Conservation (phyloP, 805 yeast species). For the Yarrowia deformans region DNA sequence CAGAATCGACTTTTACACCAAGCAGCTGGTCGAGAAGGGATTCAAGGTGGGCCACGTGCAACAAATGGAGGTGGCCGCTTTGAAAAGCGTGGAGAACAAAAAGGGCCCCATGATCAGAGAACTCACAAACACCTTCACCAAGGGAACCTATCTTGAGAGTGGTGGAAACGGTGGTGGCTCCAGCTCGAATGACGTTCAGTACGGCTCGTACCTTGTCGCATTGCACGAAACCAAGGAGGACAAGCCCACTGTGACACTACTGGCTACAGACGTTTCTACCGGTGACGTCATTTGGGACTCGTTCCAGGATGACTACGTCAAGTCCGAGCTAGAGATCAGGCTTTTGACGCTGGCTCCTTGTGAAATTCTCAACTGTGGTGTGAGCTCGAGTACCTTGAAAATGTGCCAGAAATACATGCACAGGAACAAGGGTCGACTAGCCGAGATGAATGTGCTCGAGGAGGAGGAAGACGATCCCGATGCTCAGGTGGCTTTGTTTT, state of each 20-base stretch:
- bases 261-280: slow-evolving; percentile 73
- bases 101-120: slow-evolving; percentile 69
- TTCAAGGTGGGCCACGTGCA: slow-evolving; percentile 85
- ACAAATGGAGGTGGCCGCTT: slow-evolving; percentile 81
- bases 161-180: slow-evolving; percentile 53
- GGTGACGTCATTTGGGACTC: slow-evolving; percentile 79
- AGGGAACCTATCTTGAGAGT: slow-evolving; percentile 81
- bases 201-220: slow-evolving; percentile 47
- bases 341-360: slow-evolving; percentile 76
- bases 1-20: slow-evolving; percentile 76
- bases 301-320: slow-evolving; percentile 65
- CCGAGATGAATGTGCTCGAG: slow-evolving; percentile 17
- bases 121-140: slow-evolving; percentile 75
- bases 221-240: slow-evolving; percentile 40
- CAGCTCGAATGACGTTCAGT: slow-evolving; percentile 37
- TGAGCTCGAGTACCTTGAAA: slow-evolving; percentile 49
- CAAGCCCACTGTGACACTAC: slow-evolving; percentile 48
- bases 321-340: slow-evolving; percentile 76
- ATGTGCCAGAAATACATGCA: slow-evolving; percentile 41
- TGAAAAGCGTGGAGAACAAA: slow-evolving; percentile 65
- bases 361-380: slow-evolving; percentile 66
- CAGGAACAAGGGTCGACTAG: slow-evolving; percentile 22
- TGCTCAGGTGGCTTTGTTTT: slow-evolving; percentile 6
- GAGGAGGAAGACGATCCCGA: slow-evolving; percentile 23
- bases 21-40: slow-evolving; percentile 73